Conservation (phyloP, 2,329 filamentous ascomycete genomes). For the Penicillium sp. region DNA sequence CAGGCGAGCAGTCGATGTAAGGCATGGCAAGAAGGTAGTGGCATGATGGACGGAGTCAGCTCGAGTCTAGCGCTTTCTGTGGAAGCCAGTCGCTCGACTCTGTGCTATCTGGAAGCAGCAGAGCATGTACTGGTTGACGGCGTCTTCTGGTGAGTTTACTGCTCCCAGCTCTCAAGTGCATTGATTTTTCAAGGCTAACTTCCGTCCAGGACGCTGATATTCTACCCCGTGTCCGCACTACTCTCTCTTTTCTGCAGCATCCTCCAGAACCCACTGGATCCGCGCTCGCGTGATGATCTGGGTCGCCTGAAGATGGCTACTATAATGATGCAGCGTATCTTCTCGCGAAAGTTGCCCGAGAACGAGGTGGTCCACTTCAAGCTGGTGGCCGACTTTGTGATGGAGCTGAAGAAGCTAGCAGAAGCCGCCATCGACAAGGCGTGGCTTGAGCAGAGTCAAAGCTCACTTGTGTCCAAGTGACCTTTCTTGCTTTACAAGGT, state of each 20-base stretch:
- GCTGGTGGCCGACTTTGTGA: conserved; percentile 45
- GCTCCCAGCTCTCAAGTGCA: background rate
- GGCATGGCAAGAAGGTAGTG: conserved; percentile 37
- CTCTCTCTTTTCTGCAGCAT: conserved; percentile 57
- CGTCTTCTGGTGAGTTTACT: conserved; percentile 49
- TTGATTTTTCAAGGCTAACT: background rate
- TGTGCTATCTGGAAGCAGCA: conserved; percentile 49
- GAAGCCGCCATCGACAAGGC: conserved; percentile 46
- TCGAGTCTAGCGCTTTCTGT: conserved; percentile 56
- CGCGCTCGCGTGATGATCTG: conserved; percentile 47
- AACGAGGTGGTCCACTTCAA: conserved; percentile 44
- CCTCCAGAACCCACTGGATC: conserved; percentile 48
- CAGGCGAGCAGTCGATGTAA: conserved; percentile 54
- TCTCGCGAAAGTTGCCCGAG: conserved; percentile 27
- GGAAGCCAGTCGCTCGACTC: conserved; percentile 56
- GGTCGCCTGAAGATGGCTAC: conserved; percentile 46
- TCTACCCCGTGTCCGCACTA: conserved; percentile 57
- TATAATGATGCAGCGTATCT: conserved; percentile 44
- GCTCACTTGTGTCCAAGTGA: background rate
- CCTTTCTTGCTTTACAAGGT: background rate
- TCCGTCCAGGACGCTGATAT: conserved; percentile 51
- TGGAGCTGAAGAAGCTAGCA: conserved; percentile 46
- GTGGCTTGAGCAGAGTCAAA: conserved; percentile 27
- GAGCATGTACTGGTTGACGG: conserved; percentile 46
- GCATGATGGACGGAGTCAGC: conserved; percentile 47